Evolutionary conservation across 108 stramenopile species (phyloP).

Genomic region (Conticribra weissflogii): DNA sequence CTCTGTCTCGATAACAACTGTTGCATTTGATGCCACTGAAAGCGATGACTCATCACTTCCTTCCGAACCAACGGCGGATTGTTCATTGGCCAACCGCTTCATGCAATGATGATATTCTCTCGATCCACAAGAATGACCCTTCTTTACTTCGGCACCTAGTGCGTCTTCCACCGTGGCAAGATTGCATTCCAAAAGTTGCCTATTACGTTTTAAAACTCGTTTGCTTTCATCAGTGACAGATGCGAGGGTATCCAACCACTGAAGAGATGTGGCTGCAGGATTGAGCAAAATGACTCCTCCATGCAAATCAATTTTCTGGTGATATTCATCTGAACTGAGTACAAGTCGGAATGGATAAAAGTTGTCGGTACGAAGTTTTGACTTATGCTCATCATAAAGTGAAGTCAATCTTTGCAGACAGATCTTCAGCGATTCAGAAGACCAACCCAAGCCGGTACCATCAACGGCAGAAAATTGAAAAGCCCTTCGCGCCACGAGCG

Average conservation of each 20-base stretch:
- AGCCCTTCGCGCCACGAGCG: conserved; percentile 62
- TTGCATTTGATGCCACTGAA: conserved; percentile 22
- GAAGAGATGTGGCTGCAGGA: conserved; percentile 68
- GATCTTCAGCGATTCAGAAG: conserved; percentile 61
- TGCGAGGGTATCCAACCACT: conserved; percentile 64
- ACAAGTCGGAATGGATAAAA: conserved; percentile 85
- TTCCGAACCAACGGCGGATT: background rate
- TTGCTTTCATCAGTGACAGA: conserved; percentile 55
- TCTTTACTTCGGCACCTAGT: conserved; percentile 49
- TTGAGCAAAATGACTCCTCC: conserved; percentile 67
- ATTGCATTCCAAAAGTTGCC: conserved; percentile 36
- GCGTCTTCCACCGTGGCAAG: conserved; percentile 46
- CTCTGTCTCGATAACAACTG: conserved; percentile 64
- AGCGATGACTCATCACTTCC: background rate
- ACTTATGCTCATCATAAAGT: conserved; percentile 66
- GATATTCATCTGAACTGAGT: conserved; percentile 56
- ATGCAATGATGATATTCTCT: conserved; percentile 67
- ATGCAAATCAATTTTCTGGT: conserved; percentile 56
- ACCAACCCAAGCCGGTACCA: conserved; percentile 78
- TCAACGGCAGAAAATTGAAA: conserved; percentile 81
- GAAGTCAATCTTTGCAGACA: conserved; percentile 54
- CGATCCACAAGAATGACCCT: conserved; percentile 69
- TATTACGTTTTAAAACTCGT: conserved; percentile 44
- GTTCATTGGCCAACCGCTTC: conserved; percentile 30
- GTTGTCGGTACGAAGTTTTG: conserved; percentile 57